Conservation (phyloP, 169 alveolate species). For the Cryptosporidium muris region DNA sequence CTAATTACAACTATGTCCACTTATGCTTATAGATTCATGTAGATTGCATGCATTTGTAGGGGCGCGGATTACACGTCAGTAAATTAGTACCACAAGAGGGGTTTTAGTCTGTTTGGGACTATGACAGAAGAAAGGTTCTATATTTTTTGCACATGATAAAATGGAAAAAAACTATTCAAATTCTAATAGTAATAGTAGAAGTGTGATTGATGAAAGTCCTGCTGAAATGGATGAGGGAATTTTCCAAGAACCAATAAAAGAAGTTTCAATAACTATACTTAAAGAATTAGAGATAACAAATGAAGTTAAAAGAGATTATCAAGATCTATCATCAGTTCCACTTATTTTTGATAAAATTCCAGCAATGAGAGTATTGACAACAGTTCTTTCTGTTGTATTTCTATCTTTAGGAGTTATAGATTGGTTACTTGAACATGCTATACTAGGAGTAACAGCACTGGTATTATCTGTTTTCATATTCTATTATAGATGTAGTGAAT, state of each 20-base stretch:
- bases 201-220: not conserved
- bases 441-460: conserved; percentile 30
- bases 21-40: no score
- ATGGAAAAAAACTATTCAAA: no score
- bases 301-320: not conserved
- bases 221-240: not conserved
- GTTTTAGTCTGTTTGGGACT: no score
- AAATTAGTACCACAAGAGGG: no score
- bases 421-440: not conserved
- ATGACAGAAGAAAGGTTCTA: no score
- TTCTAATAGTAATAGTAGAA: not conserved
- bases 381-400: conserved; percentile 25
- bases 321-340: not conserved
- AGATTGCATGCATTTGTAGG: no score
- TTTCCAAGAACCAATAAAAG: not conserved
- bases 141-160: no score
- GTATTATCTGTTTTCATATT: conserved; percentile 26
- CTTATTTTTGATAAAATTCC: conserved; percentile 47
- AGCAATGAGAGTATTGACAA: conserved; percentile 7
- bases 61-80: no score
- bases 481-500: conserved; percentile 41
- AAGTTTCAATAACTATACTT: not conserved
- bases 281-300: not conserved
- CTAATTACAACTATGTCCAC: no score
- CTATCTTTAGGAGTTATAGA: conserved; percentile 41